Evolutionary conservation across 129 eudicot genomes (phyloP).

Genomic region (Heracleum sosnowskyi): DNA sequence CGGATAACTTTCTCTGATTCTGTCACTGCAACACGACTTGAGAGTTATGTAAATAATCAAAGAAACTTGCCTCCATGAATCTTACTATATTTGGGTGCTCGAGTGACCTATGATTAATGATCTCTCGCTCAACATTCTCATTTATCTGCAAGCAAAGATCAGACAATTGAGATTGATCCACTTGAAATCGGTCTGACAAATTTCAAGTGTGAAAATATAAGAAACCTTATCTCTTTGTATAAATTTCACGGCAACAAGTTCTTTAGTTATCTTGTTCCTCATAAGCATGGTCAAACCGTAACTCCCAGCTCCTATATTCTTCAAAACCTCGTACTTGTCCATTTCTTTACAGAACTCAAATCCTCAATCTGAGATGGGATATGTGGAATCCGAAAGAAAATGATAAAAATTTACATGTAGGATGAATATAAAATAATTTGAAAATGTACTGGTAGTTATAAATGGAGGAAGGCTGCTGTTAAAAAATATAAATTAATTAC

Average conservation of each 20-base stretch:
- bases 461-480: neutral
- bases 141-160: slow-evolving; percentile 49
- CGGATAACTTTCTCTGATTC: neutral
- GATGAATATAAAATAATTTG: neutral
- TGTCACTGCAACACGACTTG: neutral
- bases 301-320: slow-evolving; percentile 88
- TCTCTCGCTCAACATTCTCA: slow-evolving; percentile 77
- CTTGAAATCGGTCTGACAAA: neutral
- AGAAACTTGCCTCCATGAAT: slow-evolving; percentile 46
- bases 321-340: slow-evolving; percentile 86
- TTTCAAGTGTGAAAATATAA: neutral
- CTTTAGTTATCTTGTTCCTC: slow-evolving; percentile 91
- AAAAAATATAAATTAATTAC: neutral
- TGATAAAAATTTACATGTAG: neutral
- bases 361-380: neutral
- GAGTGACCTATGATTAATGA: slow-evolving; percentile 40
- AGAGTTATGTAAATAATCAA: neutral
- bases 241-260: slow-evolving; percentile 88
- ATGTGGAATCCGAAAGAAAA: neutral
- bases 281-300: slow-evolving; percentile 76
- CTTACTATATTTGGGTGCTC: neutral
- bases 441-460: neutral
- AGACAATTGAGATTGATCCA: neutral
- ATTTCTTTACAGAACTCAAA: slow-evolving; percentile 13
- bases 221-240: slow-evolving; percentile 82